Base-by-base conservation (phyloP, 1,284 basidiomycete species). In the Moniliophthora roreri region DNA sequence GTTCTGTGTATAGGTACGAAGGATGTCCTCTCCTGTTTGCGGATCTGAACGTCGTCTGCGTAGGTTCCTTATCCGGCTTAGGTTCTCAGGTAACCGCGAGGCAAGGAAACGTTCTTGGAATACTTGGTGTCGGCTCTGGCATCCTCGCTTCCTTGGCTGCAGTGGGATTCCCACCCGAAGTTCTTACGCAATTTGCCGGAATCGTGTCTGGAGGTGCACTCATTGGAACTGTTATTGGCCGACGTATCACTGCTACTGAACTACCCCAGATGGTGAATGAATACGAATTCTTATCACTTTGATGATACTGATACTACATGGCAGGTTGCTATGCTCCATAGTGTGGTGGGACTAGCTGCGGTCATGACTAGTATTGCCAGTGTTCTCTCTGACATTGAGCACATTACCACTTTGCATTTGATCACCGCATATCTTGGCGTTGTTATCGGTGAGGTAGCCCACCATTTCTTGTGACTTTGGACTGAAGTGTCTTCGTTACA, bases 401-500 rank as follows among this genome's bases (percentile, higher is more conserved):
- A 89, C 63, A 71, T 84, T 16, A 80, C 85, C 2, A 85, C 77
- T 2, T 73, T 93, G 28, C 91, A 93, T 64, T 75, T 89, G 51
- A 82, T 90, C 21, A 89, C 90, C 0, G 91, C 91, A 1, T 92
- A 93, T 66, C 77, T 93, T 26, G 91, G 91, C 16, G 87, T 93
- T 24, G 82, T 93, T 40, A 92, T 93, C 62, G 88, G 87, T 77
- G 63, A 58, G 66, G 58, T 59, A 56, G 13, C 37, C 9, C 53
- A n/a, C n/a, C n/a, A 16, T 48, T 11, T 47, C 26, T 36, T 10
- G 44, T 34, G 24, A 11, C 32, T 36, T 15, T 23, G 24, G 51
- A 20, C 56, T 45, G 32, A 47, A 34, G 28, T 48, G 37, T 41
- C 38, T 44, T 23, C 52, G 18, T 26, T 10, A 15, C 26, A 62